Conservation (phyloP, 2,329 filamentous ascomycete genomes). For the Hypoxylon sp. region DNA sequence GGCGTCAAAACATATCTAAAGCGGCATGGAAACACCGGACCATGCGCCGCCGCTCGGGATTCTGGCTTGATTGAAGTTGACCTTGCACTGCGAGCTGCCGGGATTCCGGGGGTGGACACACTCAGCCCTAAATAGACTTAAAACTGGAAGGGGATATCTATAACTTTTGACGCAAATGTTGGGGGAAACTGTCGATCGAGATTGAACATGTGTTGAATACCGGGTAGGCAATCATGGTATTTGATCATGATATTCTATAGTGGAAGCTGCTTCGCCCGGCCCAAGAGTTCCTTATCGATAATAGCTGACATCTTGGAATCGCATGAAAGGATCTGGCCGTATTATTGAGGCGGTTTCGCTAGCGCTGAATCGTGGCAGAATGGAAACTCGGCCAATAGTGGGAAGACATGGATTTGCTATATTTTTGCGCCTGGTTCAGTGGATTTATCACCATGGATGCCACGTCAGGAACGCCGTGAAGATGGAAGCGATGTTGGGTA, state of each 20-base stretch:
- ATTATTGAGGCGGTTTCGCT: neutral
- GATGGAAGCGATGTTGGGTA: neutral
- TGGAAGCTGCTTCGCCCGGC: neutral
- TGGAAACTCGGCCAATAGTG: neutral
- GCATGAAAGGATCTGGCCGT: neutral
- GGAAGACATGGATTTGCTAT: neutral
- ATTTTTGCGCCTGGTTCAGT: neutral
- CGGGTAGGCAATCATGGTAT: neutral
- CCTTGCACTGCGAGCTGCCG: neutral
- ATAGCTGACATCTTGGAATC: neutral
- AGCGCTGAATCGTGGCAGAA: neutral
- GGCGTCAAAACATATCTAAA: neutral
- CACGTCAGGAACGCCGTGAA: conserved; percentile 9
- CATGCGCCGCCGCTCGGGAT: neutral
- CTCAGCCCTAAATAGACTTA: neutral
- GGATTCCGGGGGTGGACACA: neutral
- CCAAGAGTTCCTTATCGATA: neutral
- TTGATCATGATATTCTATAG: neutral
- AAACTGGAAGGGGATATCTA: too few relatives aligned
- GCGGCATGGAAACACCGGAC: neutral
- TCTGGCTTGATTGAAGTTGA: neutral
- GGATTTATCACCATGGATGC: conserved; percentile 1
- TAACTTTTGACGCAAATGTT: neutral
- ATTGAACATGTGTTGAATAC: neutral
- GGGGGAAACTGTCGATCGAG: neutral